A percentile compares a stretch with the other conserved stretches of the same genome.
phyloP scores from a whole-genome alignment of 2,329 filamentous ascomycete species.

The Rutstroemia sp. region DNA sequence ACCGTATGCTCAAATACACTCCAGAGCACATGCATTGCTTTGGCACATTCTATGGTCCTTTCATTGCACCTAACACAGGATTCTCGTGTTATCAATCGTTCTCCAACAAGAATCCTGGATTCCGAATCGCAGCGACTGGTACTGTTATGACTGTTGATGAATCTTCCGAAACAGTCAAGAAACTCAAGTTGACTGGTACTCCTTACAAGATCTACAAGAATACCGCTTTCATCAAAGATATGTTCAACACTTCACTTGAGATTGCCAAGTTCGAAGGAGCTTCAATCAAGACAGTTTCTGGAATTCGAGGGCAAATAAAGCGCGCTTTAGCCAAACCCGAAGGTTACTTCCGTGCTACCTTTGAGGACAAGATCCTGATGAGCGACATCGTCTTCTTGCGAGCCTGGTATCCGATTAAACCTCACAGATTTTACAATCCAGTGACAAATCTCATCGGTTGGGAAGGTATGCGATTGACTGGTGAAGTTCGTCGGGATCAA shows the following conservation, averaged over 20 bases:
- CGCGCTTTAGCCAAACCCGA: slow-evolving; percentile 88
- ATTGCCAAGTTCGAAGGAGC: slow-evolving; percentile 98
- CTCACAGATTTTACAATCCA: slow-evolving; percentile 93
- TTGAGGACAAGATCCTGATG: slow-evolving; percentile 97
- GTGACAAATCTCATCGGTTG: slow-evolving; percentile 88
- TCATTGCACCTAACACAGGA: slow-evolving; percentile 91
- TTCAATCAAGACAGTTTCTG: slow-evolving; percentile 90
- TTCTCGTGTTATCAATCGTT: slow-evolving; percentile 93
- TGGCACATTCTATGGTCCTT: slow-evolving; percentile 87
- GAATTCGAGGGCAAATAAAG: slow-evolving; percentile 95
- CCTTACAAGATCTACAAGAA: slow-evolving; percentile 99
- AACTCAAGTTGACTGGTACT: slow-evolving; percentile 88
- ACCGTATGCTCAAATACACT: slow-evolving; percentile 98
- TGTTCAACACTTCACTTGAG: slow-evolving; percentile 90
- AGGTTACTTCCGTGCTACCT: slow-evolving; percentile 91
- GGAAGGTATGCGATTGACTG: slow-evolving; percentile 90
- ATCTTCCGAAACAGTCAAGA: slow-evolving; percentile 96
- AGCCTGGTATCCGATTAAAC: slow-evolving; percentile 94
- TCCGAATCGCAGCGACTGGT: slow-evolving; percentile 89
- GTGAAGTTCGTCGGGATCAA: slow-evolving; percentile 75
- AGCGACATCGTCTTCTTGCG: slow-evolving; percentile 93
- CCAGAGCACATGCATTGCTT: slow-evolving; percentile 99
- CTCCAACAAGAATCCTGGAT: slow-evolving; percentile 75
- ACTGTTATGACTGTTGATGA: slow-evolving; percentile 93
- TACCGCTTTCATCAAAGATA: slow-evolving; percentile 96